A percentile compares a stretch with the other conserved stretches of the same genome.
phyloP scores from a whole-genome alignment of 495 filamentous ascomycete species.

The Xylaria longipes region DNA sequence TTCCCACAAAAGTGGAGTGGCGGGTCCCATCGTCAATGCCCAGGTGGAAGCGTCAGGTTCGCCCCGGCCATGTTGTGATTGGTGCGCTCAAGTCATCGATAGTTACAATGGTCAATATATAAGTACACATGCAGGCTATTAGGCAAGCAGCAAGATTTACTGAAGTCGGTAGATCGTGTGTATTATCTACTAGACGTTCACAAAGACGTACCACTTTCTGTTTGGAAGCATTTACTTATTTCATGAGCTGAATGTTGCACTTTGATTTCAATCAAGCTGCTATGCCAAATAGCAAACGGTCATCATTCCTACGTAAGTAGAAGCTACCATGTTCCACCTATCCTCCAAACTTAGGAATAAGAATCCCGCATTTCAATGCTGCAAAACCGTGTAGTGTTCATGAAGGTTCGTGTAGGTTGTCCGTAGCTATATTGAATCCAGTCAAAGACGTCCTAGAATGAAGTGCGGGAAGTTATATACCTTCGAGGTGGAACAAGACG shows the following conservation, averaged over 20 bases:
- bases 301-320: not conserved
- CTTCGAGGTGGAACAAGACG: constrained; percentile 96
- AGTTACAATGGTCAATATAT: not conserved
- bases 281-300: not conserved
- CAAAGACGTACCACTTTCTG: not conserved
- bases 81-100: not conserved
- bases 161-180: not conserved
- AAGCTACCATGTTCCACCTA: not conserved
- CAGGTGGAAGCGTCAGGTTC: not conserved
- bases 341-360: not conserved
- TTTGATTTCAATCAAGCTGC: not conserved
- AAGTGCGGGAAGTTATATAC: constrained; percentile 51
- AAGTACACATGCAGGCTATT: not conserved
- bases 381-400: constrained; percentile 41
- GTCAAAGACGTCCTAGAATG: not conserved
- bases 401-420: constrained; percentile 80
- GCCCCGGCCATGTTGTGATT: not conserved
- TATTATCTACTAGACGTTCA: not conserved
- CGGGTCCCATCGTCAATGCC: not conserved
- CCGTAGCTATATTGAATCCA: constrained; percentile 66
- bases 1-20: not conserved
- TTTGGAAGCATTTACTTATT: not conserved
- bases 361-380: not conserved
- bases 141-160: not conserved
- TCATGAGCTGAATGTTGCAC: not conserved